phyloP scores from a whole-genome alignment of 495 filamentous ascomycete species.

The Tetracladium setigerum region DNA sequence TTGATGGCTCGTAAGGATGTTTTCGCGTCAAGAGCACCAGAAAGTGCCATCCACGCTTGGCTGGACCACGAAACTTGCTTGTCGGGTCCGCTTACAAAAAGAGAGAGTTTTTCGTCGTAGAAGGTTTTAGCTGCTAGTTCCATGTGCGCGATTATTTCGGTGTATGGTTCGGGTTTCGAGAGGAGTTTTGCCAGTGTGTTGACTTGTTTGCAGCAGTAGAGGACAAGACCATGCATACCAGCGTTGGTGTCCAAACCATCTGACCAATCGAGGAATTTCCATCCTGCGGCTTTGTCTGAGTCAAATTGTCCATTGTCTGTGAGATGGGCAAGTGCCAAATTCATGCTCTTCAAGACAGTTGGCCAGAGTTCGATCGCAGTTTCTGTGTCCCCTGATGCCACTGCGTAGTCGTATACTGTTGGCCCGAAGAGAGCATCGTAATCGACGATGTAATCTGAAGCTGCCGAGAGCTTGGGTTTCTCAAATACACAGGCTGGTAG shows the following conservation, averaged over 20 bases:
- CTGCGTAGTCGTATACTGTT: constrained; percentile 21
- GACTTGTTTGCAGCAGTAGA: constrained; percentile 19
- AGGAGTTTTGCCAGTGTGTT: constrained; percentile 17
- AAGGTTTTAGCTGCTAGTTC: neutral
- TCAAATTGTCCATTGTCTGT: constrained; percentile 12
- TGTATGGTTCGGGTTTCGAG: constrained; percentile 11
- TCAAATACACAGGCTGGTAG: constrained; percentile 23
- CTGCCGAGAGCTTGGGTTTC: constrained; percentile 13
- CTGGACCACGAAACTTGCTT: constrained; percentile 19
- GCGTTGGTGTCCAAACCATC: constrained; percentile 16
- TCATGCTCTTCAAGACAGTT: constrained; percentile 18
- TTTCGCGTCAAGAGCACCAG: constrained; percentile 10
- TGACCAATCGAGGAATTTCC: constrained; percentile 25
- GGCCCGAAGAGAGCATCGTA: constrained; percentile 25
- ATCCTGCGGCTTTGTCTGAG: constrained; percentile 5
- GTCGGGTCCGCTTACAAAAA: constrained; percentile 17
- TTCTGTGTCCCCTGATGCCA: constrained; percentile 19
- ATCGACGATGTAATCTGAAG: constrained; percentile 25
- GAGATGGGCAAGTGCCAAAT: constrained; percentile 8
- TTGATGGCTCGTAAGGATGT: constrained; percentile 10
- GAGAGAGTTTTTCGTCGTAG: constrained; percentile 6
- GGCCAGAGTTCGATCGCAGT: constrained; percentile 20
- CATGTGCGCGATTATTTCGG: constrained; percentile 10
- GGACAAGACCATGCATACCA: constrained; percentile 21
- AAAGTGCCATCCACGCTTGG: constrained; percentile 22